A percentile compares a stretch with the other conserved stretches of the same genome.
phyloP scores from a whole-genome alignment of 805 yeast species.

The Scheffersomyces ergatensis region DNA sequence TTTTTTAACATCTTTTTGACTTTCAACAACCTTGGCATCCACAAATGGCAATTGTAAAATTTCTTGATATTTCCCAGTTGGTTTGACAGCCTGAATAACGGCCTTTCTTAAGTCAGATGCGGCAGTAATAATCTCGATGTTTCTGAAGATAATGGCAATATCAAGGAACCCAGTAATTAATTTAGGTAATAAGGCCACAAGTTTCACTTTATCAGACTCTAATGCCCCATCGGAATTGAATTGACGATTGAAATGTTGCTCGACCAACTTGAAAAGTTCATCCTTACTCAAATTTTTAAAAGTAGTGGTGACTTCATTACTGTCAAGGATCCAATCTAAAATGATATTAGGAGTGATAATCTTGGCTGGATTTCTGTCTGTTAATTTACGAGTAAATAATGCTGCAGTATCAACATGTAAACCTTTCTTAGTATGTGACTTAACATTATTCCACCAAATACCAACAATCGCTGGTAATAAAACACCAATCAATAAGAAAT shows the following conservation, averaged over 20 bases:
- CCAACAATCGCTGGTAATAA: conserved; percentile 80
- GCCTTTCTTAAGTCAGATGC: conserved; percentile 68
- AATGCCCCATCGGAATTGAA: conserved; percentile 19
- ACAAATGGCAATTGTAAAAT: conserved; percentile 81
- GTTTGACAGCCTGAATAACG: conserved; percentile 71
- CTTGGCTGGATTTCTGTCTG: conserved; percentile 73
- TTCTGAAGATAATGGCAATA: conserved; percentile 77
- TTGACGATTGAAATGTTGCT: conserved; percentile 58
- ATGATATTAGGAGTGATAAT: conserved; percentile 58
- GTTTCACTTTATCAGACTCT: conserved; percentile 45
- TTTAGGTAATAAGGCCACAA: conserved; percentile 63
- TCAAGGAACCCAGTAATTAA: conserved; percentile 73
- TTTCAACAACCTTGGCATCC: conserved; percentile 42
- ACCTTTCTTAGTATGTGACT: conserved; percentile 77
- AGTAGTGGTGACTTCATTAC: conserved; percentile 59
- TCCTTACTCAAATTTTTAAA: conserved; percentile 42
- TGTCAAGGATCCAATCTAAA: conserved; percentile 55
- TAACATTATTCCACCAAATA: conserved; percentile 86
- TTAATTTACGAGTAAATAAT: conserved; percentile 63
- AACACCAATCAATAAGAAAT: conserved; percentile 71
- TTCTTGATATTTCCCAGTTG: conserved; percentile 54
- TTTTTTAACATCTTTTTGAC: conserved; percentile 47
- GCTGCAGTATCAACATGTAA: conserved; percentile 84
- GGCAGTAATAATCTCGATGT: conserved; percentile 57
- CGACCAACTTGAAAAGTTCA: conserved; percentile 50